phyloP scores from a whole-genome alignment of 495 filamentous ascomycete genomes.

The Annulohypoxylon maeteangense region DNA sequence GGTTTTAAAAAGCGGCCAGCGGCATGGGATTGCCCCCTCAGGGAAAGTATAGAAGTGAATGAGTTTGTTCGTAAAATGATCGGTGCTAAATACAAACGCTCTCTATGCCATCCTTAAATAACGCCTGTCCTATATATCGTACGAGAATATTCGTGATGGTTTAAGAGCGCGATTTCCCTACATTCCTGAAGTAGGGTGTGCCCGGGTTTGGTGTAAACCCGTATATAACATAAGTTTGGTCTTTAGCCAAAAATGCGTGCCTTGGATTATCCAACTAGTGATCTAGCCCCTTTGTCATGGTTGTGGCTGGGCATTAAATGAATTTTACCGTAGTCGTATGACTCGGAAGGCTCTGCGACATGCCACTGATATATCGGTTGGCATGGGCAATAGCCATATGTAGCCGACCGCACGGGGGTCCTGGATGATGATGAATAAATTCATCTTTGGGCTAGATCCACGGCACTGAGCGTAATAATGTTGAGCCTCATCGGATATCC shows the following conservation, averaged over 20 bases:
- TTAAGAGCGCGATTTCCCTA: conserved; percentile 2
- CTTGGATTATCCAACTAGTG: conserved; percentile 15
- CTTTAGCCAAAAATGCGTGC: not conserved
- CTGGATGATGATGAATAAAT: not conserved
- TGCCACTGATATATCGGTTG: conserved; percentile 2
- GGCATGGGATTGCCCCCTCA: conserved; percentile 14
- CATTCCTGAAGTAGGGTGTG: conserved; percentile 12
- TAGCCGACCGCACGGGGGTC: conserved; percentile 1
- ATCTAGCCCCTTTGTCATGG: conserved; percentile 10
- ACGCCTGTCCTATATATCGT: conserved; percentile 29
- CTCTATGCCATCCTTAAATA: conserved; percentile 26
- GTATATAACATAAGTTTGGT: not conserved
- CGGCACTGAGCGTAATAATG: conserved; percentile 1
- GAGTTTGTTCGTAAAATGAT: conserved; percentile 13
- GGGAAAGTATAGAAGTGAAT: conserved; percentile 25
- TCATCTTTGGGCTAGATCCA: not conserved
- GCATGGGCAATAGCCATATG: not conserved
- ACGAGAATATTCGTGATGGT: conserved; percentile 14
- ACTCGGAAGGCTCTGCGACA: conserved; percentile 1
- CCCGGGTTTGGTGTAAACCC: not conserved
- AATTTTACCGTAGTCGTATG: conserved; percentile 4
- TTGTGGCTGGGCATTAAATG: conserved; percentile 7
- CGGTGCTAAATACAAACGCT: conserved; percentile 35
- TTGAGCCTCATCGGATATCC: conserved; percentile 65
- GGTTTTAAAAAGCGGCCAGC: conserved; percentile 19